Conservation (phyloP, 2,329 filamentous ascomycete species). For the Phyllosticta ampelicida region DNA sequence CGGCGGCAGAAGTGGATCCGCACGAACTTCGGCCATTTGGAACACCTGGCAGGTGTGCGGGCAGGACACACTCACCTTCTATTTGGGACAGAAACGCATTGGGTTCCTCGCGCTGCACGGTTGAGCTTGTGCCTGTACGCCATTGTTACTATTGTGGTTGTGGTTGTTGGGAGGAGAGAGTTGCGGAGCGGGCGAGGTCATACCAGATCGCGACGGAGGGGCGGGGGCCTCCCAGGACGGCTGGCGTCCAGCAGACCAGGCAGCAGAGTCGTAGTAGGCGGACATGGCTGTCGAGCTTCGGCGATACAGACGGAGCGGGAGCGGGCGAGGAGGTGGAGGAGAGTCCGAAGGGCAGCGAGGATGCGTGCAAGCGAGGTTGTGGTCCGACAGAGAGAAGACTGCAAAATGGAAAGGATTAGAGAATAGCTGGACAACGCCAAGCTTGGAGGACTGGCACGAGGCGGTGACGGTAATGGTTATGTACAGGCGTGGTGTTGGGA, state of each 20-base stretch:
- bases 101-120: slow-evolving; percentile 55
- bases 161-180: slow-evolving; percentile 8
- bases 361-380: background rate
- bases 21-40: background rate
- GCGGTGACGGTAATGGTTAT: slow-evolving; percentile 4
- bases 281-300: slow-evolving; percentile 9
- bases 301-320: background rate
- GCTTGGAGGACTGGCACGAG: background rate
- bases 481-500: slow-evolving; percentile 11
- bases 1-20: background rate
- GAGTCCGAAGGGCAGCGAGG: slow-evolving; percentile 3
- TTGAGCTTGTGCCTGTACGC: slow-evolving; percentile 59
- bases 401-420: background rate
- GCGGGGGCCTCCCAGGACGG: slow-evolving; percentile 62
- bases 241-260: slow-evolving; percentile 55
- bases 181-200: slow-evolving; percentile 19
- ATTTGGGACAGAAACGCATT: slow-evolving; percentile 77
- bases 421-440: slow-evolving; percentile 9
- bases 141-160: slow-evolving; percentile 18
- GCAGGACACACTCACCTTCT: slow-evolving; percentile 51
- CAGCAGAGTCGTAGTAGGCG: slow-evolving; percentile 56
- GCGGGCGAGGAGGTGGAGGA: background rate
- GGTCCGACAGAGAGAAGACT: background rate
- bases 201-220: slow-evolving; percentile 63
- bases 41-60: background rate